Base-by-base conservation (phyloP, 75 land plant species). In the Ceratopteris richardii region DNA sequence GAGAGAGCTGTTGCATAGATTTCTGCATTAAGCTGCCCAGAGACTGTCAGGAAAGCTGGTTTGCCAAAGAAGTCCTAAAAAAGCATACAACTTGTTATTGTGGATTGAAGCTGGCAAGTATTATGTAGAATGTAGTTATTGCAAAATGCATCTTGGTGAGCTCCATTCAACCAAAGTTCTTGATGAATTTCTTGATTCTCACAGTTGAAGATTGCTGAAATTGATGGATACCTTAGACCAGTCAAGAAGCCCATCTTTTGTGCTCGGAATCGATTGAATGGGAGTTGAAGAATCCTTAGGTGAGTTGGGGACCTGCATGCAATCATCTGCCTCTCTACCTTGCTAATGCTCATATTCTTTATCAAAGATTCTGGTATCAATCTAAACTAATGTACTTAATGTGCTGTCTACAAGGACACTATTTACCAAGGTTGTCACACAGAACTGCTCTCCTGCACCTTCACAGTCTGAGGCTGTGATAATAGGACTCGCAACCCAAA, bases 21-120 rank as follows among this genome's bases (percentile, higher is more conserved):
- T 67, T 94, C 98, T 56, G 80, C 98, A 74, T 94, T 94, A n/a
- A 94, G 91, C 60, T 94, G 98, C 59, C 98, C 98, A 12, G 98
- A 94, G 2, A 94, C 98, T 4, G 98, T 94, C 75, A 94, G 67
- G 64, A 86, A 94, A 43, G 98, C 96, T 48, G 90, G 96, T 62
- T 75, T 89, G 37, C 91, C 88, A 68, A 94, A 94, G 56, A 94
- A 94, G 47, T 94, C 98, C 96, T 94, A 79, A 39, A 66, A 62
- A 62, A 20, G 24, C 27, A 14, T 4, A n/a, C 9, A 22, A 36
- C 66, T 27, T 27, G n/a, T 54, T 17, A 33, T 4, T 33, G n/a
- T n/a, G n/a, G n/a, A n/a, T n/a, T n/a, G n/a, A n/a, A n/a, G n/a
- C n/a, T n/a, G n/a, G n/a, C n/a, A n/a, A n/a, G n/a, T n/a, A n/a